These are phyloP conservation scores for Sphaerulina musiva DNA, from an alignment of 2,329 filamentous ascomycete genomes.

Conservation along the genomic window DNA sequence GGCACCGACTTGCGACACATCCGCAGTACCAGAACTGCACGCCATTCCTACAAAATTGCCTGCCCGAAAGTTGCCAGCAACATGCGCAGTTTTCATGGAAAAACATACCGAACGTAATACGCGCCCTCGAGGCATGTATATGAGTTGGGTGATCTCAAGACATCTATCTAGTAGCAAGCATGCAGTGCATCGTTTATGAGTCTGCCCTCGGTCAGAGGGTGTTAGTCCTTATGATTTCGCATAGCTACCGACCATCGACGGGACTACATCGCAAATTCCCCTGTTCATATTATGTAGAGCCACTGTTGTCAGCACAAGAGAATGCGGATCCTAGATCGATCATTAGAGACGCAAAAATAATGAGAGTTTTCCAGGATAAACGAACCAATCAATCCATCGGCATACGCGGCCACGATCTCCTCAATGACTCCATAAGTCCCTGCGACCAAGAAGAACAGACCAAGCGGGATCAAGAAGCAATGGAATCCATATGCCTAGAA, in stretches of 20 bases:
- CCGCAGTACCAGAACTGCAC: no score
- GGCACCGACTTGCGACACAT: no score
- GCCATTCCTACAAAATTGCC: no score
- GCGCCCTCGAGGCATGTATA: no score
- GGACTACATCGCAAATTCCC: no score
- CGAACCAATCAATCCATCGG: slow-evolving; percentile 40
- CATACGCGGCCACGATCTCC: slow-evolving; percentile 49
- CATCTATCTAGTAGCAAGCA: no score
- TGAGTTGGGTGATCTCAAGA: no score
- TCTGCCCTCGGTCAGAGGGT: not conserved
- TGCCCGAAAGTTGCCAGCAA: no score
- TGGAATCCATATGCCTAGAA: slow-evolving; percentile 37
- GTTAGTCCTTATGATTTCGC: no score
- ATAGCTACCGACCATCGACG: not conserved
- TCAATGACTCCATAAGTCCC: slow-evolving; percentile 48
- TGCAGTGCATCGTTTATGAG: not conserved
- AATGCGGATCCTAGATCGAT: slow-evolving; percentile 36
- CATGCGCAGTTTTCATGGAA: no score
- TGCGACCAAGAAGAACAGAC: slow-evolving; percentile 44
- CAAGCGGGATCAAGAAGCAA: slow-evolving; percentile 40
- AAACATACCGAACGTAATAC: no score
- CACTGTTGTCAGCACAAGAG: slow-evolving; percentile 45
- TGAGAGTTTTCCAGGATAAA: not conserved
- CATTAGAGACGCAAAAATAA: not conserved
- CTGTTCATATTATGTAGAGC: slow-evolving; percentile 8